Conservation (phyloP, 139 green algal species). For the Chlorella sp. region DNA sequence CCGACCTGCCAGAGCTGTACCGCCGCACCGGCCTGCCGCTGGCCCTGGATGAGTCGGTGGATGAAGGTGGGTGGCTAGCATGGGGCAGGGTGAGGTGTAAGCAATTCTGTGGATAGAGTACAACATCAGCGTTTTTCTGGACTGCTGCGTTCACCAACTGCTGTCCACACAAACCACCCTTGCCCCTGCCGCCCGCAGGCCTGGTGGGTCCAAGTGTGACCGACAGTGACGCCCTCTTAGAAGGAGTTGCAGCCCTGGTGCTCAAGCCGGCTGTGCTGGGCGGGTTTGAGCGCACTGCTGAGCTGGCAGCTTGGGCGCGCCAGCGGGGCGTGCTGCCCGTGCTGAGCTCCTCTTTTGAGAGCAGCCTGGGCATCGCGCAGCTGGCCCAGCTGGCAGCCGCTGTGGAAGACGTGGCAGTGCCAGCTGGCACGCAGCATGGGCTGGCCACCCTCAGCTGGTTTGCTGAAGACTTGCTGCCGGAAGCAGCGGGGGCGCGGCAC, state of each 20-base stretch:
- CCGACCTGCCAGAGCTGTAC: slow-evolving; percentile 72
- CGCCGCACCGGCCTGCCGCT: slow-evolving; percentile 63
- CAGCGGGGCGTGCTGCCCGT: slow-evolving; percentile 60
- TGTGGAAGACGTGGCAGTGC: slow-evolving; percentile 41
- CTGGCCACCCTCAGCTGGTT: slow-evolving; percentile 81
- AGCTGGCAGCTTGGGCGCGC: slow-evolving; percentile 49
- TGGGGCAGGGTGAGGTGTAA: neutral
- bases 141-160: neutral
- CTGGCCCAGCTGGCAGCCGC: slow-evolving; percentile 70
- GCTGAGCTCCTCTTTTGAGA: slow-evolving; percentile 88
- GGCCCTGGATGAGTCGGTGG: slow-evolving; percentile 89
- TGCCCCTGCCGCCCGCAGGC: slow-evolving; percentile 15
- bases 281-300: slow-evolving; percentile 65
- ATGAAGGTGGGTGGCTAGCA: slow-evolving; percentile 60
- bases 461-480: slow-evolving; percentile 37
- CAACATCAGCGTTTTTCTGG: neutral
- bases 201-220: slow-evolving; percentile 18
- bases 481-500: neutral
- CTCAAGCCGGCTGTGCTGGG: slow-evolving; percentile 85
- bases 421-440: slow-evolving; percentile 60
- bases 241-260: slow-evolving; percentile 70
- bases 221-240: neutral
- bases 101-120: neutral
- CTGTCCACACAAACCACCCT: neutral
- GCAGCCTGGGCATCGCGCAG: slow-evolving; percentile 62